Base-by-base conservation (phyloP, 352 stramenopile genomes). In the Pythium dissimile region DNA sequence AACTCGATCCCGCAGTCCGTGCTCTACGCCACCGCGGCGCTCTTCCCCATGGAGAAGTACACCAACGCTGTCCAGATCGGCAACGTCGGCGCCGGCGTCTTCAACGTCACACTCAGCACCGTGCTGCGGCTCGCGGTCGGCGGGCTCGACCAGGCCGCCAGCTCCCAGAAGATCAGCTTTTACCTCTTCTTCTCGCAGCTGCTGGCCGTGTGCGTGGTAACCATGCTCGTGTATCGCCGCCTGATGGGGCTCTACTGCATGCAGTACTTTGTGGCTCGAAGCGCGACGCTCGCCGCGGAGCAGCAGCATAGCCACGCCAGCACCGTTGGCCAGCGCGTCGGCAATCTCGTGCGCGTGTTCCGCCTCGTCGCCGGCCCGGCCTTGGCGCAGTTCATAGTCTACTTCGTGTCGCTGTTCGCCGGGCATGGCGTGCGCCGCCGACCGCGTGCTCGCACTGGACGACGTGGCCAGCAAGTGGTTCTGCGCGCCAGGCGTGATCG, bases 1-100 rank as follows among this genome's bases (percentile, higher is more conserved):
- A 86, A 90, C 59, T 79, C 75, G 32, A 57, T 88, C 27, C 67
- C 75, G 16, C 73, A 90, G 48, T 65, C 75, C 7, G 81, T 68
- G 24, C 83, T 81, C 58, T 90, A 88, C 66, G 72, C 65, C 11
- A 54, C 88, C n/a, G 75, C 77, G 0, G 72, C 74, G 11, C 53
- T 87, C 5, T 89, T 89, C 55, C 79, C 76, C 6, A 59, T 73
- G 23, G 67, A 78, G 52, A 79, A 80, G 50, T 87, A 84, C 58
- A 84, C 73, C 3, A 83, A 87, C 44, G 74, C 72, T 4, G 70
- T 89, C 28, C 79, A 89, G 60, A 79, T 89, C 44, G 79, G 75
- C 35, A 84, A 86, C 49, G 69, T 68, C 23, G 62, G 51, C n/a
- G 75, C 73, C 1, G 77, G 72, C 13, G 68, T 82, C 23, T 38